These are phyloP conservation scores for Cadophora gregata DNA, from an alignment of 2,329 filamentous ascomycete species.

Conservation along the genomic window DNA sequence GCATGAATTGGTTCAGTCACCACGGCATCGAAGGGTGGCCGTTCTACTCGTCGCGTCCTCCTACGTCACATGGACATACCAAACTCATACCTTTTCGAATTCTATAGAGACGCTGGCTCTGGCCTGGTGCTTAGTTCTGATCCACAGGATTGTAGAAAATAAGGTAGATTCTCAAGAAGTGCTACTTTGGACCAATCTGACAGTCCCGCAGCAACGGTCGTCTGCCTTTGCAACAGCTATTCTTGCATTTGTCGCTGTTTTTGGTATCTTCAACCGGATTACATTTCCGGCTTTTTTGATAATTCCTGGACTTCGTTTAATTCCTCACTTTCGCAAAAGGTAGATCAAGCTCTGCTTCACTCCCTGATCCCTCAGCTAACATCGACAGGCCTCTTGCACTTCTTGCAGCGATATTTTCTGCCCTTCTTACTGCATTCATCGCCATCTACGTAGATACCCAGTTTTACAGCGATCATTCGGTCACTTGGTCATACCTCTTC, in stretches of 20 bases:
- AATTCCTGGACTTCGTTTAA: slow-evolving; percentile 79
- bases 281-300: slow-evolving; percentile 94
- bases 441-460: slow-evolving; percentile 84
- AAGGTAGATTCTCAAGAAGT: slow-evolving; percentile 63
- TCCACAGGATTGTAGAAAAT: slow-evolving; percentile 81
- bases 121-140: slow-evolving; percentile 90
- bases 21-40: slow-evolving; percentile 72
- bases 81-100: slow-evolving; percentile 98
- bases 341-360: slow-evolving; percentile 61
- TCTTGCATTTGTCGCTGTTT: slow-evolving; percentile 80
- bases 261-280: slow-evolving; percentile 94
- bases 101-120: slow-evolving; percentile 93
- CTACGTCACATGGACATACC: slow-evolving; percentile 98
- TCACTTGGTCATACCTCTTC: slow-evolving; percentile 69
- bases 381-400: slow-evolving; percentile 62
- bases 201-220: slow-evolving; percentile 65
- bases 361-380: slow-evolving; percentile 24
- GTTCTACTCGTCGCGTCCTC: slow-evolving; percentile 90
- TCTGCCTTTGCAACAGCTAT: slow-evolving; percentile 77
- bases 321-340: slow-evolving; percentile 86
- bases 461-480: slow-evolving; percentile 73
- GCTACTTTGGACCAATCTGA: slow-evolving; percentile 27
- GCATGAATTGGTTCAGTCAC: slow-evolving; percentile 83
- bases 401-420: slow-evolving; percentile 67
- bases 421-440: slow-evolving; percentile 69